Evolutionary conservation across 352 stramenopile species (phyloP).

Genomic region (Pythium aquatile): DNA sequence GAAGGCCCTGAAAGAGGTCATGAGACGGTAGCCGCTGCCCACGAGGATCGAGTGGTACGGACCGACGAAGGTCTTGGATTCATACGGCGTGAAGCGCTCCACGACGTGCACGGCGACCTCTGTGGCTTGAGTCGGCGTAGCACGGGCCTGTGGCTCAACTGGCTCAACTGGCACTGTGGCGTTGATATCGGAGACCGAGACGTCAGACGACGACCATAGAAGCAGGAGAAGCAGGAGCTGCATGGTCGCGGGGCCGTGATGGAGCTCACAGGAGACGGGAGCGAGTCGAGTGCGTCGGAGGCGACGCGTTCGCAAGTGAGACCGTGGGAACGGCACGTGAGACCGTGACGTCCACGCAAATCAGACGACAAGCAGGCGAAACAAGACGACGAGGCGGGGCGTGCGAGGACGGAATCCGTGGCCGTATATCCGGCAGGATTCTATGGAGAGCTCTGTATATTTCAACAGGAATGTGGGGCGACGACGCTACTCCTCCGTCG

Average conservation of each 20-base stretch:
- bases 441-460: neutral
- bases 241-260: neutral
- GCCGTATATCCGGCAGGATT: too few relatives aligned
- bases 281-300: neutral
- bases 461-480: neutral
- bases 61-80: conserved; percentile 8
- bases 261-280: too few relatives aligned
- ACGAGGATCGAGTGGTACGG: neutral
- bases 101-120: conserved; percentile 13
- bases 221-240: neutral
- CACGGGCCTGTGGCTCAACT: neutral
- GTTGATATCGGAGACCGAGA: neutral
- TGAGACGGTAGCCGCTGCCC: conserved; percentile 11
- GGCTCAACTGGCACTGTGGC: neutral
- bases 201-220: neutral
- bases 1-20: conserved; percentile 19
- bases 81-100: conserved; percentile 18
- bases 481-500: neutral
- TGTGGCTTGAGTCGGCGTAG: neutral
- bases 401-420: too few relatives aligned
- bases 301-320: neutral
- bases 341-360: neutral
- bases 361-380: neutral
- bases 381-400: neutral
- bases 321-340: neutral